Evolutionary conservation across 2,329 filamentous ascomycete genomes (phyloP).

Genomic region (Calonectria henricotiae): DNA sequence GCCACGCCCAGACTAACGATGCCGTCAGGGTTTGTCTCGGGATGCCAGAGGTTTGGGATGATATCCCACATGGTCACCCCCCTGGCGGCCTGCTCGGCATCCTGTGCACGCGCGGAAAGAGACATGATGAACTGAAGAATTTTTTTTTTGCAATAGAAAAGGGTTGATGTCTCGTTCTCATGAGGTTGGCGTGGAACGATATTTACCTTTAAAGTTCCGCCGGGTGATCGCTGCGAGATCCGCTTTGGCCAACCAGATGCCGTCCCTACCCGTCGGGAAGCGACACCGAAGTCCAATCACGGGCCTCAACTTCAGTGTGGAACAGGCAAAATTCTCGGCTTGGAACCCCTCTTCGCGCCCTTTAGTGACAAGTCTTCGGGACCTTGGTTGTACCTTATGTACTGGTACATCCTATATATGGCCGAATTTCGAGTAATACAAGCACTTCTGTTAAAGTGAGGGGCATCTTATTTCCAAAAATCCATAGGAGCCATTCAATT

Average conservation of each 20-base stretch:
- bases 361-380: not conserved
- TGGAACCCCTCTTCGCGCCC: constrained; percentile 16
- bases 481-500: not conserved
- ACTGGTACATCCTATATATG: not conserved
- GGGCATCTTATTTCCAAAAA: not conserved
- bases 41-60: constrained; percentile 63
- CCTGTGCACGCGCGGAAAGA: constrained; percentile 54
- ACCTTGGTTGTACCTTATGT: not conserved
- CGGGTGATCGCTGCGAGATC: constrained; percentile 36
- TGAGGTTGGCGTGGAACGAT: not conserved
- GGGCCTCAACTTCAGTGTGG: constrained; percentile 12
- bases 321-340: constrained; percentile 5
- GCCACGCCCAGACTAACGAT: constrained; percentile 69
- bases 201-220: constrained; percentile 13
- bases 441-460: not conserved
- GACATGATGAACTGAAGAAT: constrained; percentile 37
- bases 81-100: constrained; percentile 51
- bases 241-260: constrained; percentile 19
- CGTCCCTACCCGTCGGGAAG: constrained; percentile 20
- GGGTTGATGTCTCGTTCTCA: not conserved
- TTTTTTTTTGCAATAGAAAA: not conserved
- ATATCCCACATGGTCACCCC: constrained; percentile 61
- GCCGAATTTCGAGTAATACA: no score
- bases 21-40: constrained; percentile 60
- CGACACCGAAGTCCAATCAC: constrained; percentile 20